A percentile compares a stretch with the other conserved stretches of the same genome.
These are phyloP conservation scores for Phylloporus arenicola DNA, from an alignment of 768 basidiomycete species.

Conservation along the genomic window DNA sequence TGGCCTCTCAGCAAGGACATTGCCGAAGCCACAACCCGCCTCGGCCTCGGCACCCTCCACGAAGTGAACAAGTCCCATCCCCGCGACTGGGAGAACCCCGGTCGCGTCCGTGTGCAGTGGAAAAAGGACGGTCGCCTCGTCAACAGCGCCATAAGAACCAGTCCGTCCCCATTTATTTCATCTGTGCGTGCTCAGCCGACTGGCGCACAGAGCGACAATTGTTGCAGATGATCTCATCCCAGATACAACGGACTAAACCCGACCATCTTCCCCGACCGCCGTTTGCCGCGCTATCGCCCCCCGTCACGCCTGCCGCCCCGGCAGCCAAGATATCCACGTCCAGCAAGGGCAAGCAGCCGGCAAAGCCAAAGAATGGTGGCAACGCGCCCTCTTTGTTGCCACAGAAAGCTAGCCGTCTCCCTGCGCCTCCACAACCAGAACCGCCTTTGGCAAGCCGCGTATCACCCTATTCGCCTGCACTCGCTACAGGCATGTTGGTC, in stretches of 20 bases:
- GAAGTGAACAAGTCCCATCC: conserved; percentile 91
- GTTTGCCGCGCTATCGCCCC: conserved; percentile 38
- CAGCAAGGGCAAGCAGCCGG: conserved; percentile 47
- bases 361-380: conserved; percentile 43
- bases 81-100: conserved; percentile 97
- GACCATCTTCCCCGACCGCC: conserved; percentile 65
- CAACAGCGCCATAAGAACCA: conserved; percentile 67
- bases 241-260: conserved; percentile 69
- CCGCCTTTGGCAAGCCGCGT: conserved; percentile 70
- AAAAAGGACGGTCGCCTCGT: conserved; percentile 70
- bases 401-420: conserved; percentile 41
- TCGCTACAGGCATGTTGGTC: conserved; percentile 72
- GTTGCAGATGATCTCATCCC: conserved; percentile 65
- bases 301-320: conserved; percentile 25
- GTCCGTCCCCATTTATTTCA: conserved; percentile 40
- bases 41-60: conserved; percentile 78
- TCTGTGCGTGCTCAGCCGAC: neutral
- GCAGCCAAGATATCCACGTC: conserved; percentile 30
- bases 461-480: conserved; percentile 74
- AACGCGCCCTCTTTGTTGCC: conserved; percentile 23
- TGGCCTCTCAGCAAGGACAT: conserved; percentile 96
- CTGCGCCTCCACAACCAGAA: conserved; percentile 70
- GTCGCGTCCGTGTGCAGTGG: conserved; percentile 89
- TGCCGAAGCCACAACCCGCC: conserved; percentile 68
- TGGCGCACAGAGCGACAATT: conserved; percentile 66